These are phyloP conservation scores for Bimuria novae-zelandiae DNA, from an alignment of 2,329 filamentous ascomycete species.

Conservation along the genomic window DNA sequence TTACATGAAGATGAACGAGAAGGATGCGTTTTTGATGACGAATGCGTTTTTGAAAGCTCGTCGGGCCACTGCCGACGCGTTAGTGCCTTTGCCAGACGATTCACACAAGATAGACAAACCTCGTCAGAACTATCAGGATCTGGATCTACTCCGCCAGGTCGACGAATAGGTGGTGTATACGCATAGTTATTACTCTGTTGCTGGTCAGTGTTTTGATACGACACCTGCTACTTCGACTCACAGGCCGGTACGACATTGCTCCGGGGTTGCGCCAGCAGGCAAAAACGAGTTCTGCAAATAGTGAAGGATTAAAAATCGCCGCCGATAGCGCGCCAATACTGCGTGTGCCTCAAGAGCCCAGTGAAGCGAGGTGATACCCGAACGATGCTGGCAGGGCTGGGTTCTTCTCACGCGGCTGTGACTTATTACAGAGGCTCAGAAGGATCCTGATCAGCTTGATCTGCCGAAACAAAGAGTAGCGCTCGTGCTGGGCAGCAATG, in stretches of 20 bases:
- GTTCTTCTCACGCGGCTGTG: background rate
- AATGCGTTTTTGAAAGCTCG: too few species aligned
- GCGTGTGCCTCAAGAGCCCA: background rate
- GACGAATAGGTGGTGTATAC: background rate
- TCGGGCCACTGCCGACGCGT: too few species aligned
- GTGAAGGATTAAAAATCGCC: background rate
- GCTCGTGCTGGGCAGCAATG: slow-evolving; percentile 6
- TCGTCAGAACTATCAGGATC: background rate
- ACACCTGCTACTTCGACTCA: background rate
- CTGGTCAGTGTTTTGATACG: background rate
- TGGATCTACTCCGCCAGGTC: background rate
- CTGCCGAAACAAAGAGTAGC: background rate
- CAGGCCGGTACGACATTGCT: background rate
- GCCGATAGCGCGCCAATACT: background rate
- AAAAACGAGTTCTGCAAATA: background rate
- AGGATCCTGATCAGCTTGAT: background rate
- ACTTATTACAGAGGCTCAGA: background rate
- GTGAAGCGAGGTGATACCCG: background rate
- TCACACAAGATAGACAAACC: background rate
- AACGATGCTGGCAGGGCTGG: background rate
- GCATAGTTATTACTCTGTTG: background rate
- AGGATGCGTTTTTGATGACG: too few species aligned
- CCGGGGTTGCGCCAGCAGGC: background rate
- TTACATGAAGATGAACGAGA: too few species aligned
- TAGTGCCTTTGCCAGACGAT: too few species aligned